Conservation (phyloP, 2,329 filamentous ascomycete species). For the Akanthomyces lecanii region DNA sequence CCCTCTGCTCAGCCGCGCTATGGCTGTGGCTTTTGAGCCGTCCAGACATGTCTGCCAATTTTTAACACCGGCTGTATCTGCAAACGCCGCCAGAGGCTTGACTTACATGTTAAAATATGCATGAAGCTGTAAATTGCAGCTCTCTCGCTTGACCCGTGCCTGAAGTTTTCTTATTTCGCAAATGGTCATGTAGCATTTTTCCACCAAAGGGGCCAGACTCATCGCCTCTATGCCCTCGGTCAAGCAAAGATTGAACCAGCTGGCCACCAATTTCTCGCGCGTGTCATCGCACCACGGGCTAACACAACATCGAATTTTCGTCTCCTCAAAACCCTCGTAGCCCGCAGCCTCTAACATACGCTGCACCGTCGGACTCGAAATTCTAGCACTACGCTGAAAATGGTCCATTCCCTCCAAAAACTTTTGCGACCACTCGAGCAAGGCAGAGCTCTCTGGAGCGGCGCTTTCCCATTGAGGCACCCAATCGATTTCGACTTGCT, state of each 20-base stretch:
- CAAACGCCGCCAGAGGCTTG: neutral
- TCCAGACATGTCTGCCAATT: neutral
- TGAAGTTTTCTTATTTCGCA: conserved; percentile 60
- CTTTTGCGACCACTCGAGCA: conserved; percentile 66
- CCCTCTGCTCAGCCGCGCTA: too few relatives aligned
- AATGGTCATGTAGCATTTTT: conserved; percentile 40
- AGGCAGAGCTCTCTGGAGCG: conserved; percentile 52
- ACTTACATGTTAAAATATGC: conserved; percentile 74
- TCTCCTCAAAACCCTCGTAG: conserved; percentile 74
- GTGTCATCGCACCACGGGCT: conserved; percentile 68
- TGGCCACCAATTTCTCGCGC: conserved; percentile 63
- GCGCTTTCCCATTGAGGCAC: conserved; percentile 67
- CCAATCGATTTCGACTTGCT: conserved; percentile 89
- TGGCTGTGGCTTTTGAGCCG: neutral
- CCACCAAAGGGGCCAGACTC: conserved; percentile 67
- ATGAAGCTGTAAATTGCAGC: conserved; percentile 61
- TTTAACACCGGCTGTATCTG: neutral
- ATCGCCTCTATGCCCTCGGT: conserved; percentile 69
- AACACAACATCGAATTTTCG: conserved; percentile 64
- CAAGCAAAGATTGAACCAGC: conserved; percentile 80
- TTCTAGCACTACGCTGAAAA: conserved; percentile 61
- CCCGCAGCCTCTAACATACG: conserved; percentile 63
- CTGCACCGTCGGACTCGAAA: conserved; percentile 47
- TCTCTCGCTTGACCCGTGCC: conserved; percentile 46
- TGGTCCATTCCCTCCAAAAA: conserved; percentile 64